These are phyloP conservation scores for Backusella sp. DNA, from an alignment of 192 early-diverging fungal species.

Conservation along the genomic window DNA sequence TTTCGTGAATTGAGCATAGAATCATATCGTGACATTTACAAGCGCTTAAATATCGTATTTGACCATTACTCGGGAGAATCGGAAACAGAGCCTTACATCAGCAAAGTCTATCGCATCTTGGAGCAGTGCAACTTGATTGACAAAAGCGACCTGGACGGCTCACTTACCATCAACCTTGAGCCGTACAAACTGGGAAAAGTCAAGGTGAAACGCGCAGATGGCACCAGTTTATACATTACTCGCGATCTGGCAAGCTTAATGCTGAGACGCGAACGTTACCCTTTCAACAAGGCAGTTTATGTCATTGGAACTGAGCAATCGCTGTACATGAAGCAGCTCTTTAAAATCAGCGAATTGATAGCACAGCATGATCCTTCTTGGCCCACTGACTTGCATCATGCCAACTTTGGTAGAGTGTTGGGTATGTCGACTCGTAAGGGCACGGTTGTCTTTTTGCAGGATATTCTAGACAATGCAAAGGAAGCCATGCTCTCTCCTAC, in stretches of 20 bases:
- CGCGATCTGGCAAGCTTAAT: slow-evolving; percentile 89
- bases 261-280: slow-evolving; percentile 68
- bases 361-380: slow-evolving; percentile 23
- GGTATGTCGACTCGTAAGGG: slow-evolving; percentile 94
- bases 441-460: slow-evolving; percentile 88
- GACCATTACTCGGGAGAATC: slow-evolving; percentile 93
- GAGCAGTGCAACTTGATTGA: slow-evolving; percentile 56
- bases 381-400: slow-evolving; percentile 62
- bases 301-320: slow-evolving; percentile 85
- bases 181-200: slow-evolving; percentile 72
- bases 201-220: slow-evolving; percentile 76
- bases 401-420: slow-evolving; percentile 86
- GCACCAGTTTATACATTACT: slow-evolving; percentile 86
- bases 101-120: slow-evolving; percentile 65
- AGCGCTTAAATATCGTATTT: slow-evolving; percentile 79
- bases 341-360: slow-evolving; percentile 78
- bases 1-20: slow-evolving; percentile 86
- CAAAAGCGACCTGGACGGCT: slow-evolving; percentile 62
- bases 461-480: slow-evolving; percentile 82
- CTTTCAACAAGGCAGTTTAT: slow-evolving; percentile 84
- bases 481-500: slow-evolving; percentile 73
- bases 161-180: slow-evolving; percentile 75
- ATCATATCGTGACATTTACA: slow-evolving; percentile 81
- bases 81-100: slow-evolving; percentile 67
- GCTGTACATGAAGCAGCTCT: slow-evolving; percentile 85